phyloP scores from a whole-genome alignment of 352 stramenopile species.

The Phytophthora niederhauseri region DNA sequence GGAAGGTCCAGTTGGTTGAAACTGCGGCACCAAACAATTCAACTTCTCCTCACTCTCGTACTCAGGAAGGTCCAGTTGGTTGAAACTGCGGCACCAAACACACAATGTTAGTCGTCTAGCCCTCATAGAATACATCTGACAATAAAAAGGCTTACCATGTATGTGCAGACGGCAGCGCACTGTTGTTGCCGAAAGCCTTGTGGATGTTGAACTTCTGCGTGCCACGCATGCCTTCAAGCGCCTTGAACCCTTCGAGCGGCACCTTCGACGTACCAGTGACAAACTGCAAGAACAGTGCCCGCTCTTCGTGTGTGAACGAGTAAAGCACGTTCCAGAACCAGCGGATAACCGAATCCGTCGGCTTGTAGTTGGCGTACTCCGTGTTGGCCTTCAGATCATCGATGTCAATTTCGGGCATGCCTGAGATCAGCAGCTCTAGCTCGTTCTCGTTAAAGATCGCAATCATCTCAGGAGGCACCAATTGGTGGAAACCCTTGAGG shows the following conservation, averaged over 20 bases:
- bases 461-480: constrained; percentile 91
- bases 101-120: constrained; percentile 16
- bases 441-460: constrained; percentile 96
- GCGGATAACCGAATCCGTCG: constrained; percentile 89
- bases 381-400: constrained; percentile 94
- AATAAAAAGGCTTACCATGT: constrained; percentile 88
- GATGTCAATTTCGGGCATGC: constrained; percentile 95
- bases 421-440: constrained; percentile 93
- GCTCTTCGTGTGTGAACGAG: constrained; percentile 91
- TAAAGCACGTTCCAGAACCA: constrained; percentile 96
- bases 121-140: constrained; percentile 7
- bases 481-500: constrained; percentile 91
- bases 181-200: constrained; percentile 94
- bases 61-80: constrained; percentile 98
- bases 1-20: constrained; percentile 99
- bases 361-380: constrained; percentile 94
- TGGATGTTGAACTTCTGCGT: constrained; percentile 99
- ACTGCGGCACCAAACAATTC: too few relatives aligned
- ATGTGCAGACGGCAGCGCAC: constrained; percentile 92
- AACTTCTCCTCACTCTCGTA: constrained; percentile 98
- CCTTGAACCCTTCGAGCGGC: constrained; percentile 98
- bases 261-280: constrained; percentile 94
- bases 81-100: constrained; percentile 89
- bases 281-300: constrained; percentile 94
- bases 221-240: constrained; percentile 98